Base-by-base conservation (phyloP, 1,284 basidiomycete species). In the Coniferiporia sulphurascens region DNA sequence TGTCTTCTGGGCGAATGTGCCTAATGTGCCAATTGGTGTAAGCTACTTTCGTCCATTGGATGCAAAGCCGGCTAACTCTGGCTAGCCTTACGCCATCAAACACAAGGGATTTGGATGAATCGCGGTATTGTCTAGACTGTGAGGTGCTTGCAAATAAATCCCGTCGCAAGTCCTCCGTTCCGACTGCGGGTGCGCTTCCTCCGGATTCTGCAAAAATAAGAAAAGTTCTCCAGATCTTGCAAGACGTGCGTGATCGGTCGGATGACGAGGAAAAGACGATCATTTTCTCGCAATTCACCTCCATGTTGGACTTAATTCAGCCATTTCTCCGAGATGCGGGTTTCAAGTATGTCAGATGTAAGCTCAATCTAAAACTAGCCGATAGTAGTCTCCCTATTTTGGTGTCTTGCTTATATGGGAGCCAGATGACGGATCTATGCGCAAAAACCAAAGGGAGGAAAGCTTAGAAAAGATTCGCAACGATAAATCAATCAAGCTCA, bases 141-240 rank as follows among this genome's bases (percentile, higher is more conserved):
- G 75, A 76, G n/a, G 70, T 74, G 12, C 67, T 91, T 19, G 79
- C 82, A 12, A 65, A 62, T 32, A 71, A 74, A 35, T 74, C 77
- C 0, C 71, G 70, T 17, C 66, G 68, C 52, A 70, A 73, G 61
- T 71, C 71, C 3, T 41, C 65, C 10, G 65, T 65, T 21, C 51
- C 35, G 19, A 61, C 34, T 10, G 48, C 44, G 3, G 64, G 66
- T 36, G 68, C 70, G 32, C 71, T 82, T 8, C 83, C 82, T 1
- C 87, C 87, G 0, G 79, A 83, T 19, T 93, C 90, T 7, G 84
- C 95, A n/a, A 99, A 99, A 74, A 91, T 94, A 58, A 80, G 88
- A 49, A 93, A 87, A 80, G 82, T 94, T 59, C 67, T 97, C 48
- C 78, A 88, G 64, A 73, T 98, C 7, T 75, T 99, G 38, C 68